Evolutionary conservation across 805 yeast species (phyloP).

Genomic region (Wickerhamiella occidentalis): DNA sequence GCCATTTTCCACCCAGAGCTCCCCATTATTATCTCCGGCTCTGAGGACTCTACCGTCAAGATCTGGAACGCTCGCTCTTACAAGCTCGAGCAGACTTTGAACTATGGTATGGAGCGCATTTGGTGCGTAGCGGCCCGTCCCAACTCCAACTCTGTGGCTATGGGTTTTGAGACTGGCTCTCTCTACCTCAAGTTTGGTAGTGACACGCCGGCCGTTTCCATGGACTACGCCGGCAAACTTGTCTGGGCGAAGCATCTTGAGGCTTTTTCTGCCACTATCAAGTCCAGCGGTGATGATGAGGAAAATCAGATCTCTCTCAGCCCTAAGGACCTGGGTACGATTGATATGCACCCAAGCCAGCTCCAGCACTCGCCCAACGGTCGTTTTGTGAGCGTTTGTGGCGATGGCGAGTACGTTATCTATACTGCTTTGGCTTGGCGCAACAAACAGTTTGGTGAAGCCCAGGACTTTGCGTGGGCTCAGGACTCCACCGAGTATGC

Average conservation of each 20-base stretch:
- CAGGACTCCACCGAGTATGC: slow-evolving; percentile 82
- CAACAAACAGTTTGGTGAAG: slow-evolving; percentile 83
- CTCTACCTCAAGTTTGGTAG: slow-evolving; percentile 82
- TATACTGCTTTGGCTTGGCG: slow-evolving; percentile 98
- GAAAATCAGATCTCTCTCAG: slow-evolving; percentile 43
- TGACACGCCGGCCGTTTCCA: slow-evolving; percentile 85
- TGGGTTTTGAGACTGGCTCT: slow-evolving; percentile 92
- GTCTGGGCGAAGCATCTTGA: slow-evolving; percentile 88
- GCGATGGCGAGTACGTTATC: slow-evolving; percentile 94
- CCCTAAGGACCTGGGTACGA: slow-evolving; percentile 84
- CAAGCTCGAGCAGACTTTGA: slow-evolving; percentile 81
- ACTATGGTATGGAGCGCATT: slow-evolving; percentile 86
- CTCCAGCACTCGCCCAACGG: slow-evolving; percentile 93
- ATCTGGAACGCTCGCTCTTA: slow-evolving; percentile 93
- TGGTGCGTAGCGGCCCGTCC: slow-evolving; percentile 84
- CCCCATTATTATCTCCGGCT: slow-evolving; percentile 88
- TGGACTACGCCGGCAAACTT: slow-evolving; percentile 87
- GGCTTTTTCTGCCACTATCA: slow-evolving; percentile 70
- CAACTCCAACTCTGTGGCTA: slow-evolving; percentile 65
- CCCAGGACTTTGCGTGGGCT: slow-evolving; percentile 90
- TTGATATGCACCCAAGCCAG: slow-evolving; percentile 83
- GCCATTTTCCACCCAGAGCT: slow-evolving; percentile 97
- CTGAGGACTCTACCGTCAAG: slow-evolving; percentile 90
- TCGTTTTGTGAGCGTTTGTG: slow-evolving; percentile 89
- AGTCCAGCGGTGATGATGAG: slow-evolving; percentile 51